These are phyloP conservation scores for Thelonectria blattea DNA, from an alignment of 2,329 filamentous ascomycete genomes.

Conservation along the genomic window DNA sequence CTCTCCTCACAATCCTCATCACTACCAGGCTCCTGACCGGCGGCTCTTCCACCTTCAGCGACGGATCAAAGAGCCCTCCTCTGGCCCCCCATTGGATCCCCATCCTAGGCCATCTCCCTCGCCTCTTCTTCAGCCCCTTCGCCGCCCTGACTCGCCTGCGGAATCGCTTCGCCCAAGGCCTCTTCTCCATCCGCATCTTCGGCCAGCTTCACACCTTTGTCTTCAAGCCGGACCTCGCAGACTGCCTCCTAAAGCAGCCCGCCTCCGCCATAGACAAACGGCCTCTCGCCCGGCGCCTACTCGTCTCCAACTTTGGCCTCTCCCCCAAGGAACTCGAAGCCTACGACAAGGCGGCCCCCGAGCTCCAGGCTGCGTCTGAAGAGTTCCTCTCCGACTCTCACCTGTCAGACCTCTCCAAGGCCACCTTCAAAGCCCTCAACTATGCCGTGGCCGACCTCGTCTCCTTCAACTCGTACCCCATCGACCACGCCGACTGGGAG, in stretches of 20 bases:
- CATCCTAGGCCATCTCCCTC: constrained; percentile 44
- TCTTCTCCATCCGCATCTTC: constrained; percentile 45
- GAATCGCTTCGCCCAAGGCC: constrained; percentile 42
- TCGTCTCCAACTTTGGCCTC: constrained; percentile 44
- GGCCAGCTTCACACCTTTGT: constrained; percentile 44
- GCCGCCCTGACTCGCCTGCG: constrained; percentile 41
- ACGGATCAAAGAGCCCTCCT: constrained; percentile 33
- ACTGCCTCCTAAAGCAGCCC: constrained; percentile 40
- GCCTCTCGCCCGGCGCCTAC: constrained; percentile 33
- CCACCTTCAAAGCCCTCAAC: constrained; percentile 33
- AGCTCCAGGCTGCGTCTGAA: constrained; percentile 38
- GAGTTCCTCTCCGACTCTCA: constrained; percentile 36
- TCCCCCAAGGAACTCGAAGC: constrained; percentile 40
- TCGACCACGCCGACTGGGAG: constrained; percentile 50
- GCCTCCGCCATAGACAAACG: constrained; percentile 36
- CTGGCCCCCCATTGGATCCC: constrained; percentile 46
- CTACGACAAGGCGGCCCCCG: constrained; percentile 38
- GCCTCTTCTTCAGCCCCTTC: constrained; percentile 39
- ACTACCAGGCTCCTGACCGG: constrained; percentile 36
- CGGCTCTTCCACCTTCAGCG: constrained; percentile 47
- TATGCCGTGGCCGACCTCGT: constrained; percentile 44
- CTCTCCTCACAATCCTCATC: constrained; percentile 36
- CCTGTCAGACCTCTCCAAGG: constrained; percentile 32
- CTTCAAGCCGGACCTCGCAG: constrained; percentile 40
- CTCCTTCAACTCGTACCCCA: constrained; percentile 45